A percentile compares a stretch with the other conserved stretches of the same genome.
Conservation (phyloP, 192 early-diverging fungal genomes). For the Dissophora globulifera region DNA sequence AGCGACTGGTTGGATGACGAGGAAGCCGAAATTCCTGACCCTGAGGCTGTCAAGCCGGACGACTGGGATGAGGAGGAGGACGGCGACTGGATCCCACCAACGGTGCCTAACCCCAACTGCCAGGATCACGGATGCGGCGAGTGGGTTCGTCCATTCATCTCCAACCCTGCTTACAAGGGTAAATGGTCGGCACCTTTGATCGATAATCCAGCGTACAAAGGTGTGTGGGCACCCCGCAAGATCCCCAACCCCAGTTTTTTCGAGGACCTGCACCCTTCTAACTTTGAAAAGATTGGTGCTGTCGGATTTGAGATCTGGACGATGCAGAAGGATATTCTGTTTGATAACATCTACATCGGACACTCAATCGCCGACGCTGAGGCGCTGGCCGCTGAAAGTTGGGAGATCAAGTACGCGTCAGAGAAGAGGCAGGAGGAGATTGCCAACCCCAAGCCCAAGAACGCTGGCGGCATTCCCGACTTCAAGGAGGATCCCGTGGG, state of each 20-base stretch:
- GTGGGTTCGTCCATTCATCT: slow-evolving; percentile 83
- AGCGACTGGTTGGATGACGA: slow-evolving; percentile 91
- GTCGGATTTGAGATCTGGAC: slow-evolving; percentile 96
- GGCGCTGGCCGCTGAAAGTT: slow-evolving; percentile 79
- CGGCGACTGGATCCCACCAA: slow-evolving; percentile 88
- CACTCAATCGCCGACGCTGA: slow-evolving; percentile 74
- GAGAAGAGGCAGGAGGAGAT: slow-evolving; percentile 72
- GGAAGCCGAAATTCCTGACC: slow-evolving; percentile 76
- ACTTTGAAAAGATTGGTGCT: slow-evolving; percentile 82
- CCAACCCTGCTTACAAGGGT: slow-evolving; percentile 90
- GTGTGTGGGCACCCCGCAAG: slow-evolving; percentile 85
- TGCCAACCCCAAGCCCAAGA: slow-evolving; percentile 32
- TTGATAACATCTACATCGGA: slow-evolving; percentile 94
- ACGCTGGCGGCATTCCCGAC: background rate
- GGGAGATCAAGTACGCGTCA: slow-evolving; percentile 77
- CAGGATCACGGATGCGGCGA: slow-evolving; percentile 77
- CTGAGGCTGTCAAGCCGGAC: slow-evolving; percentile 82
- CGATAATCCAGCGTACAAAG: slow-evolving; percentile 95
- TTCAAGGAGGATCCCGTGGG: slow-evolving; percentile 54
- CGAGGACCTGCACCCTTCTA: slow-evolving; percentile 81
- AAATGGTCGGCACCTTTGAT: slow-evolving; percentile 88
- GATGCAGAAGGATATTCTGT: slow-evolving; percentile 88
- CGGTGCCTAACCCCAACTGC: slow-evolving; percentile 85
- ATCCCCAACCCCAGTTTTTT: slow-evolving; percentile 88
- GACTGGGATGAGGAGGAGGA: slow-evolving; percentile 96